Conservation (phyloP, 768 basidiomycete species). For the Rhodotorula toruloides region DNA sequence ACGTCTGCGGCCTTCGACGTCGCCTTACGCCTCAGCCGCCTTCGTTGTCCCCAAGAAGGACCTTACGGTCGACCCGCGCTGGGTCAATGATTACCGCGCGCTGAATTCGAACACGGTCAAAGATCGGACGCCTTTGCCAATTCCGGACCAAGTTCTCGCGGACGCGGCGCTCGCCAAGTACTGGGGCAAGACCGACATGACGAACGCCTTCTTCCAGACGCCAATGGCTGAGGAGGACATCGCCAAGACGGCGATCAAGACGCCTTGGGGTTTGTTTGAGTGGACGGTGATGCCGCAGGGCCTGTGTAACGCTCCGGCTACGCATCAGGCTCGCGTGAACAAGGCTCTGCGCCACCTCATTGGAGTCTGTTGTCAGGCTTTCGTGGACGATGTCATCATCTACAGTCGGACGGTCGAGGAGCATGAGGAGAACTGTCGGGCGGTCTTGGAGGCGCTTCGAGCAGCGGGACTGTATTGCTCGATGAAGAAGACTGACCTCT, state of each 20-base stretch:
- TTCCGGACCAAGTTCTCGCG: constrained; percentile 14
- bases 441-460: constrained; percentile 46
- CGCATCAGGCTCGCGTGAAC: constrained; percentile 33
- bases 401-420: constrained; percentile 47
- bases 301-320: constrained; percentile 36
- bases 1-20: constrained; percentile 7
- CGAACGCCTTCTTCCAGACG: constrained; percentile 30
- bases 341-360: constrained; percentile 20
- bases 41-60: constrained; percentile 24
- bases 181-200: constrained; percentile 33
- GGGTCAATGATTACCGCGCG: constrained; percentile 20
- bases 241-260: constrained; percentile 35
- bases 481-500: constrained; percentile 10
- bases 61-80: constrained; percentile 1
- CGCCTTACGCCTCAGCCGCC: constrained; percentile 12
- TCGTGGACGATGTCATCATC: constrained; percentile 51
- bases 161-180: constrained; percentile 3
- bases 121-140: constrained; percentile 21
- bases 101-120: constrained; percentile 21
- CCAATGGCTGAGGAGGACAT: constrained; percentile 27
- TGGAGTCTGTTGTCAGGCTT: not conserved
- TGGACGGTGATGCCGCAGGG: constrained; percentile 30
- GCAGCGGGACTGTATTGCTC: constrained; percentile 45
- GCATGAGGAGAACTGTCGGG: constrained; percentile 46
- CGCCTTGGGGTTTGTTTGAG: constrained; percentile 32